A percentile compares a stretch with the other conserved stretches of the same genome.
Conservation (phyloP, 352 stramenopile species). For the Pythium rhizo-oryzae region DNA sequence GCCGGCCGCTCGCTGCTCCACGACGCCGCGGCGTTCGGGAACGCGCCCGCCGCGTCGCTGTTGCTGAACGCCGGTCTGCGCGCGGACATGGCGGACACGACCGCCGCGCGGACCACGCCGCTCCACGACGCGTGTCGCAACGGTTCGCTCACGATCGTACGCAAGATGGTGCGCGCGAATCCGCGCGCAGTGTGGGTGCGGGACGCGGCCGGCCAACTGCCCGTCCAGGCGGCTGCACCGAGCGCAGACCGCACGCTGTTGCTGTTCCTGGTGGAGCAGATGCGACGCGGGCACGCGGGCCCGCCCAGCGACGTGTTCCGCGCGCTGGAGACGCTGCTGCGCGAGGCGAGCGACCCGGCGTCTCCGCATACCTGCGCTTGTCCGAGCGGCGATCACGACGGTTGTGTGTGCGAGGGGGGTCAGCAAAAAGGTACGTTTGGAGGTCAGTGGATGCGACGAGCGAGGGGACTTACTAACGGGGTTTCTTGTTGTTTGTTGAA, state of each 20-base stretch:
- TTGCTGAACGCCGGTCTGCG: slow-evolving; percentile 23
- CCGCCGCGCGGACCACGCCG: slow-evolving; percentile 17
- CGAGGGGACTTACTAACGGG: neutral
- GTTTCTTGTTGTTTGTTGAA: too few relatives aligned
- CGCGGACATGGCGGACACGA: slow-evolving; percentile 5
- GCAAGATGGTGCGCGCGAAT: slow-evolving; percentile 7
- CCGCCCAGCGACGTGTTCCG: neutral
- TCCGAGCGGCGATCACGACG: too few relatives aligned
- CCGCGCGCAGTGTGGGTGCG: slow-evolving; percentile 12
- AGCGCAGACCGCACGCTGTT: neutral
- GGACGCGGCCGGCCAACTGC: slow-evolving; percentile 10
- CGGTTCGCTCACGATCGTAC: slow-evolving; percentile 7
- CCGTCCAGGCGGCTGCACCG: neutral
- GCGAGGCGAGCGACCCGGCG: neutral
- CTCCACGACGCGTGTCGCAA: slow-evolving; percentile 30
- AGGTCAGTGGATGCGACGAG: neutral
- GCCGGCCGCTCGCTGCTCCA: slow-evolving; percentile 26
- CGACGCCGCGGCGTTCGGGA: slow-evolving; percentile 28
- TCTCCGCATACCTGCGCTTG: neutral
- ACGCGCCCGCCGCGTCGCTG: slow-evolving; percentile 17
- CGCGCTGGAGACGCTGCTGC: neutral
- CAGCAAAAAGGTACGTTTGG: neutral
- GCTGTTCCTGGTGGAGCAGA: neutral
- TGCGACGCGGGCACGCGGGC: neutral
- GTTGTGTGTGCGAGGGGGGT: neutral